A percentile compares a stretch with the other conserved stretches of the same genome.
These are phyloP conservation scores for Boletus fagicola DNA, from an alignment of 768 basidiomycete species.

Conservation along the genomic window DNA sequence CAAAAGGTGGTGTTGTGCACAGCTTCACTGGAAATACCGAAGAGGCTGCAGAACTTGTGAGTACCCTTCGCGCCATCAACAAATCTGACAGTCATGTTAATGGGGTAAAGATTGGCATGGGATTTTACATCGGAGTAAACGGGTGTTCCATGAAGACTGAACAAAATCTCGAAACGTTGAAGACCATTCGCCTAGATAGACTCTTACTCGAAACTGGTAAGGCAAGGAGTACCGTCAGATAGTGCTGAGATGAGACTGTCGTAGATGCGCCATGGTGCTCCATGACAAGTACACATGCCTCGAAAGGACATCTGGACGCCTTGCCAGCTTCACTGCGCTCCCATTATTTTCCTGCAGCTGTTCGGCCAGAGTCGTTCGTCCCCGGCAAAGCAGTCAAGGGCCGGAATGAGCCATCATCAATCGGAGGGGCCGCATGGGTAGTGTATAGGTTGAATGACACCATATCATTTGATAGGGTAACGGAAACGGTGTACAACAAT, in stretches of 20 bases:
- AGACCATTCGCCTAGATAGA: slow-evolving; percentile 53
- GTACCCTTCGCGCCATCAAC: slow-evolving; percentile 21
- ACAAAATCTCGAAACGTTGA: slow-evolving; percentile 56
- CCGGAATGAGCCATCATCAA: slow-evolving; percentile 66
- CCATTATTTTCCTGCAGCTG: slow-evolving; percentile 50
- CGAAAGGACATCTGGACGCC: slow-evolving; percentile 46
- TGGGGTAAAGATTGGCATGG: slow-evolving; percentile 60
- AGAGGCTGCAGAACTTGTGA: slow-evolving; percentile 65
- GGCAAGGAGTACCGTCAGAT: not conserved
- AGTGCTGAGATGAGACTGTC: not conserved
- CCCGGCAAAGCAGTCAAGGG: slow-evolving; percentile 67
- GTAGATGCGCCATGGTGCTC: slow-evolving; percentile 73
- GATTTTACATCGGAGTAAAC: slow-evolving; percentile 60
- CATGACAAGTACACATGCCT: slow-evolving; percentile 65
- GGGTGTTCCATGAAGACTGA: slow-evolving; percentile 77
- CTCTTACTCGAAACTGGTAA: slow-evolving; percentile 76
- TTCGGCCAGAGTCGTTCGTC: slow-evolving; percentile 57
- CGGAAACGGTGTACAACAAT: slow-evolving; percentile 61
- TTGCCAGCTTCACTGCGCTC: slow-evolving; percentile 46
- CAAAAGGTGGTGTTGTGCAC: slow-evolving; percentile 75
- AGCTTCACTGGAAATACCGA: slow-evolving; percentile 70
- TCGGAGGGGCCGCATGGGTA: slow-evolving; percentile 74
- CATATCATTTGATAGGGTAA: slow-evolving; percentile 51
- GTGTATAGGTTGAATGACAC: slow-evolving; percentile 48
- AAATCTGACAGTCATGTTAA: not conserved